Conservation (phyloP, 177 flowering plant genomes). For the Vitis hybrid region DNA sequence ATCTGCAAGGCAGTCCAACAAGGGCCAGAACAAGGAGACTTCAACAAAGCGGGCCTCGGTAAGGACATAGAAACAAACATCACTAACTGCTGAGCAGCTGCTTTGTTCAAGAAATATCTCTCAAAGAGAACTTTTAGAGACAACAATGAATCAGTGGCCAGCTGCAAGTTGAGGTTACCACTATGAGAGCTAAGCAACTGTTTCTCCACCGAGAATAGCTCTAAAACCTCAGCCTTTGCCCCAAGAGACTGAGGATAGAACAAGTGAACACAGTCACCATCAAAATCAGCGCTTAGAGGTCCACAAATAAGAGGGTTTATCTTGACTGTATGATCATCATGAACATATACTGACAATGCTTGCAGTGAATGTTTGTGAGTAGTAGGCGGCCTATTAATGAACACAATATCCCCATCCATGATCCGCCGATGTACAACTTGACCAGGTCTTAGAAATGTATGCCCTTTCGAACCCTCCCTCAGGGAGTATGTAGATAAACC, state of each 20-base stretch:
- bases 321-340: slow-evolving; percentile 82
- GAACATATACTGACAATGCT: slow-evolving; percentile 79
- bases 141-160: slow-evolving; percentile 68
- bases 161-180: slow-evolving; percentile 74
- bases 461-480: slow-evolving; percentile 83
- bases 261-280: slow-evolving; percentile 89
- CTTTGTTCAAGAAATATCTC: slow-evolving; percentile 38
- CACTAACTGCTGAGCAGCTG: slow-evolving; percentile 61
- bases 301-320: slow-evolving; percentile 95
- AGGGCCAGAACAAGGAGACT: slow-evolving; percentile 37
- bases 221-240: slow-evolving; percentile 89
- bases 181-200: slow-evolving; percentile 90
- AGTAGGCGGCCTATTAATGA: slow-evolving; percentile 91
- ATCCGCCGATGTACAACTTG: slow-evolving; percentile 79
- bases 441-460: slow-evolving; percentile 65
- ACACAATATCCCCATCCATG: slow-evolving; percentile 93
- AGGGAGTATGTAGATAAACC: slow-evolving; percentile 69
- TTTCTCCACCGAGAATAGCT: slow-evolving; percentile 84
- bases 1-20: slow-evolving; percentile 77
- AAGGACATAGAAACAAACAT: slow-evolving; percentile 56
- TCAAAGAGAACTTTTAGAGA: slow-evolving; percentile 64
- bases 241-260: slow-evolving; percentile 90
- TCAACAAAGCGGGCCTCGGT: slow-evolving; percentile 57
- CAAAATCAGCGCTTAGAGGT: slow-evolving; percentile 93
- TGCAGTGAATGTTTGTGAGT: slow-evolving; percentile 96